These are phyloP conservation scores for Neofusicoccum kwambonambiense DNA, from an alignment of 2,329 filamentous ascomycete species.

Conservation along the genomic window DNA sequence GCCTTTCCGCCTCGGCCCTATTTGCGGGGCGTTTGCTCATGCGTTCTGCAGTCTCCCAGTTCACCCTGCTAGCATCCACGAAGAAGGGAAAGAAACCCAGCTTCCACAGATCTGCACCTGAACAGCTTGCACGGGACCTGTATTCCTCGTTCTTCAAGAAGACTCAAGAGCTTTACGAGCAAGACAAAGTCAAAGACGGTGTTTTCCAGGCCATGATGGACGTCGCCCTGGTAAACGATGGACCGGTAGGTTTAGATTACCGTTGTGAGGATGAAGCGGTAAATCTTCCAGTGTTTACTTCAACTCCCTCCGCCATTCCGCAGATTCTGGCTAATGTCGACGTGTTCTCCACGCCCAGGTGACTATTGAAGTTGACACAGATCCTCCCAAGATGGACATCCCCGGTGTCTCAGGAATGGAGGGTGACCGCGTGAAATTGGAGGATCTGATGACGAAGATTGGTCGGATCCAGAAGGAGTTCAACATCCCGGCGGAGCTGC, in stretches of 20 bases:
- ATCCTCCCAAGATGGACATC: constrained; percentile 42
- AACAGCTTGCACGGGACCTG: constrained; percentile 73
- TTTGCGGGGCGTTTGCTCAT: constrained; percentile 20
- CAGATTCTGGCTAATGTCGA: background rate
- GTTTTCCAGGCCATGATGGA: constrained; percentile 99
- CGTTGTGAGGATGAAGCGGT: constrained; percentile 58
- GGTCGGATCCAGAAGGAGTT: constrained; percentile 33
- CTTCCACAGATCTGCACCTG: constrained; percentile 83
- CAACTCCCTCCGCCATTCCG: background rate
- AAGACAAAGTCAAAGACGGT: constrained; percentile 85
- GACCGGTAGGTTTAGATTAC: constrained; percentile 64
- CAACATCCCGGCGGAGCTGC: constrained; percentile 34
- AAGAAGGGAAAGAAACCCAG: constrained; percentile 95
- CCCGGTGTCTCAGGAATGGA: constrained; percentile 20
- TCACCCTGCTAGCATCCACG: constrained; percentile 88
- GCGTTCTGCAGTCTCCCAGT: constrained; percentile 75
- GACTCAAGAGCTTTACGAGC: constrained; percentile 68
- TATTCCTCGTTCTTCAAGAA: constrained; percentile 82
- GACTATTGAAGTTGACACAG: constrained; percentile 50
- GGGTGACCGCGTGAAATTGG: constrained; percentile 14
- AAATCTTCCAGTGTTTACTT: constrained; percentile 35
- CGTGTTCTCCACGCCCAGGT: constrained; percentile 34
- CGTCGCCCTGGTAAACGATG: constrained; percentile 86
- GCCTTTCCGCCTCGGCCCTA: constrained; percentile 26
- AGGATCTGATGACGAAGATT: constrained; percentile 27